Conservation (phyloP, 257 asterid genomes). For the Jasminum sambac region DNA sequence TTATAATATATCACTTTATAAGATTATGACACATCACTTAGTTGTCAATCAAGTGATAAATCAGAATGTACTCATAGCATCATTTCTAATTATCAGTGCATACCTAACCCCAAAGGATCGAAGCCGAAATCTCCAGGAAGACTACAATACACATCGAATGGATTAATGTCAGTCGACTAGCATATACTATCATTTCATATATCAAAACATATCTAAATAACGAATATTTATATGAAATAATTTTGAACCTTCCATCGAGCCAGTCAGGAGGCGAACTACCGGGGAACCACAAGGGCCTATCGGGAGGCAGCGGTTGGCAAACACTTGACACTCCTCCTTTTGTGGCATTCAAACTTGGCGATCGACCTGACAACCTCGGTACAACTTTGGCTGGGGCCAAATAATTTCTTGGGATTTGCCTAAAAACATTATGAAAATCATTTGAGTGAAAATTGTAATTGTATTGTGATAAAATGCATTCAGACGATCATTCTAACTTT, state of each 20-base stretch:
- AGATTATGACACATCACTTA: too few species aligned
- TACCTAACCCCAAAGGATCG: conserved; percentile 87
- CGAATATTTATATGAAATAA: too few species aligned
- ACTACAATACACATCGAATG: conserved; percentile 35
- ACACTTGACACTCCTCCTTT: conserved; percentile 72
- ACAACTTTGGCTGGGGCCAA: conserved; percentile 24
- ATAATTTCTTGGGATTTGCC: conserved; percentile 29
- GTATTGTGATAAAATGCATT: not conserved
- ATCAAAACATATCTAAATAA: not conserved
- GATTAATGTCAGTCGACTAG: not conserved
- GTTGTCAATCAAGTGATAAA: too few species aligned
- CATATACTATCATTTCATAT: too few species aligned
- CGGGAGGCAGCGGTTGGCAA: conserved; percentile 85
- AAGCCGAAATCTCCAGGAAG: conserved; percentile 93
- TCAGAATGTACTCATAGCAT: too few species aligned
- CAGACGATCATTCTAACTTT: not conserved
- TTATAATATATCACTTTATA: too few species aligned
- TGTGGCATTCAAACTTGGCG: conserved; percentile 44
- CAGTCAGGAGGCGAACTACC: conserved; percentile 88
- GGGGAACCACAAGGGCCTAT: conserved; percentile 90
- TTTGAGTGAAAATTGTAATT: not conserved
- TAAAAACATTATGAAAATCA: conserved; percentile 15
- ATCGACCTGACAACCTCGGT: conserved; percentile 21
- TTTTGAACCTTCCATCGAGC: conserved; percentile 79
- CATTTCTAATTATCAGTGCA: not conserved